Base-by-base conservation (phyloP, 2,329 filamentous ascomycete species). In the Penicillium glabrum region DNA sequence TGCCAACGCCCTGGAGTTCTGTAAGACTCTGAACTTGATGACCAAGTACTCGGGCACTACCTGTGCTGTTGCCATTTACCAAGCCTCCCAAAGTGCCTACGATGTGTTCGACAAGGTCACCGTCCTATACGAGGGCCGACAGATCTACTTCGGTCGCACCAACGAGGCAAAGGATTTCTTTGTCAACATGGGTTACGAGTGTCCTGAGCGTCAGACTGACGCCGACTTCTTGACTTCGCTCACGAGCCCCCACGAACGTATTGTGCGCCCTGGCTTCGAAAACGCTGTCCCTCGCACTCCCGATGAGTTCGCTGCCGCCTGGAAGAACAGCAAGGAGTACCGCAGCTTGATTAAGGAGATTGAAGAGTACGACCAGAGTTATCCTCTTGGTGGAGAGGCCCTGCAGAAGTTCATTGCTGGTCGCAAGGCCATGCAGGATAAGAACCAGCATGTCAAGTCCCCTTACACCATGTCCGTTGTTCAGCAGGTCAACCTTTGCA, bases 391-490 rank as follows among this genome's bases (percentile, higher is more conserved):
- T 35, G 77, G 78, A 14, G 67, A 74, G 60, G 69, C 74, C 4
- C 60, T 78, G n/a, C 58, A 69, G 31, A 68, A 69, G 23, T 80
- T 80, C 56, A 62, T 75, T 51, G 65, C 74, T 31, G 78, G 78
- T 29, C 70, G 78, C 48, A 69, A 64, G 60, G 71, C 77, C 10
- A 74, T 78, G 65, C 76, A 80, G 64, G 70, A 78, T 5, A 78
- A 75, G 64, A 62, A 67, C 47, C 75, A 75, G 64, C 88, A 90
- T 3, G 73, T 82, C 48, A 85, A 85, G 71, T 96, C 91, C 1
- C 91, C 93, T 0, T 96, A 88, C 73, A 96, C 91, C 0, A 79
- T 96, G 37, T 93, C 91, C 0, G 90, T 88, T 63, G 50, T 58
- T 4, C 87, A 93, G 73, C 93, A 97, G 73, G 75, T 96, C 61